Evolutionary conservation across 345 rosid species (phyloP), one percentile per base, ranked within the genome.

Genomic region (Eucalyptus viminalis): DNA sequence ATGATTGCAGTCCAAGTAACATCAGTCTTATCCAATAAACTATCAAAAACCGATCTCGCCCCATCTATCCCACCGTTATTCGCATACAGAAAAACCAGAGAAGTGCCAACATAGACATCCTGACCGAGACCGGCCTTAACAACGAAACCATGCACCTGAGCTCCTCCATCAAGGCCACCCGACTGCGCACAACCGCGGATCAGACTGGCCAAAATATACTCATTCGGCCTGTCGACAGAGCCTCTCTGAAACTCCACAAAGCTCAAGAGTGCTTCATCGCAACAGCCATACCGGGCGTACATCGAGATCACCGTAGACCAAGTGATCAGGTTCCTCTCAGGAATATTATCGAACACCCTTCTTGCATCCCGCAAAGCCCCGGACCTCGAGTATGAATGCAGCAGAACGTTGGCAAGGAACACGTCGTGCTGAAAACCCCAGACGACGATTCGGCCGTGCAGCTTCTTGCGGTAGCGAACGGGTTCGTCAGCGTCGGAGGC

Each of bases 1-100:
- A 97, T 94, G 88, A 97, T 95, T 4, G 94, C 90, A 27, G 96
- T 96, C 97, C 98, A 97, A 88, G 95, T 92, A 88, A 96, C 96
- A 6, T 91, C 91, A 86, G 92, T 94, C 90, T 91, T 96, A 87
- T 90, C 92, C 34, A 69, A 81, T 87, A 96, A 92, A 88, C 92
- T 90, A 91, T 94, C 94, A 88, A 97, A 96, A 85, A 95, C 93
- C 81, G 92, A 90, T 92, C 94, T 93, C 6, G 97, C 98, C 24
- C 87, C 92, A 89, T 94, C 94, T 40, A 96, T 60, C 58, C 88
- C 88, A 86, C 95, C 94, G 27, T 87, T 91, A 89, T 94, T 96
- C 4, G 90, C 88, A 90, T 94, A 96, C 80, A 95, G 91, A 88
- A 92, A 94, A 91, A 97, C 88, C 91, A 96, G 92, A 10, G 94